Percentiles rank a stretch among this genome's conserved stretches.
These are phyloP conservation scores for Phialophora tarda DNA, from an alignment of 2,329 filamentous ascomycete genomes.

Conservation along the genomic window DNA sequence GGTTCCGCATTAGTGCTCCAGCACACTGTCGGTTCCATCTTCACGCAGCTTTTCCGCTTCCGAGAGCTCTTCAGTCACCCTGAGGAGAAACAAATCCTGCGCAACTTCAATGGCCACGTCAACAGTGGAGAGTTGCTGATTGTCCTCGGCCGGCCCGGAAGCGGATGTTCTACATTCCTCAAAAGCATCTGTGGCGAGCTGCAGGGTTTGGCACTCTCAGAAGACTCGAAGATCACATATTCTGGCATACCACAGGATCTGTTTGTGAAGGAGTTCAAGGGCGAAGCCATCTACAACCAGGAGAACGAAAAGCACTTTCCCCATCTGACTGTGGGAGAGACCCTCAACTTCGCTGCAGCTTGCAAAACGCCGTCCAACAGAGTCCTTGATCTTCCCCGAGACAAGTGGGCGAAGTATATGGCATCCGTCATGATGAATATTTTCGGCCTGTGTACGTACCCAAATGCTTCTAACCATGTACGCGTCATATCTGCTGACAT, in stretches of 20 bases:
- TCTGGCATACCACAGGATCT: conserved; percentile 69
- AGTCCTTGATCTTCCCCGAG: conserved; percentile 28
- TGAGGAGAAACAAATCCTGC: conserved; percentile 61
- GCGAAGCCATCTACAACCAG: conserved; percentile 64
- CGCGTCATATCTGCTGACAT: conserved; percentile 55
- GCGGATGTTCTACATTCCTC: conserved; percentile 77
- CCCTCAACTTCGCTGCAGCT: conserved; percentile 60
- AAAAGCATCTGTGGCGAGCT: conserved; percentile 85
- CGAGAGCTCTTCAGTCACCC: conserved; percentile 61
- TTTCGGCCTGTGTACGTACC: conserved; percentile 57
- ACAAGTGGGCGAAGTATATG: conserved; percentile 31
- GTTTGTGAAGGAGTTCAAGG: conserved; percentile 39
- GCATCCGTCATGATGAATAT: conserved; percentile 65
- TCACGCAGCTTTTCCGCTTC: conserved; percentile 63
- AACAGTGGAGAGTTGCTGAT: conserved; percentile 65
- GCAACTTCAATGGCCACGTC: conserved; percentile 59
- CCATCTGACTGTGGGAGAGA: conserved; percentile 63
- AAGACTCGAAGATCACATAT: conserved; percentile 77
- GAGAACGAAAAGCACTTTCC: conserved; percentile 62
- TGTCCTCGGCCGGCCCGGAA: conserved; percentile 70
- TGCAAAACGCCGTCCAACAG: conserved; percentile 56
- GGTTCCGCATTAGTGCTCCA: conserved; percentile 71
- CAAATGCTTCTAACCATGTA: neutral
- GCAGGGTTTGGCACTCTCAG: conserved; percentile 75
- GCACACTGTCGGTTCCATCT: conserved; percentile 65